These are phyloP conservation scores for Phytophthora uliginosa DNA, from an alignment of 352 stramenopile genomes.

Conservation along the genomic window DNA sequence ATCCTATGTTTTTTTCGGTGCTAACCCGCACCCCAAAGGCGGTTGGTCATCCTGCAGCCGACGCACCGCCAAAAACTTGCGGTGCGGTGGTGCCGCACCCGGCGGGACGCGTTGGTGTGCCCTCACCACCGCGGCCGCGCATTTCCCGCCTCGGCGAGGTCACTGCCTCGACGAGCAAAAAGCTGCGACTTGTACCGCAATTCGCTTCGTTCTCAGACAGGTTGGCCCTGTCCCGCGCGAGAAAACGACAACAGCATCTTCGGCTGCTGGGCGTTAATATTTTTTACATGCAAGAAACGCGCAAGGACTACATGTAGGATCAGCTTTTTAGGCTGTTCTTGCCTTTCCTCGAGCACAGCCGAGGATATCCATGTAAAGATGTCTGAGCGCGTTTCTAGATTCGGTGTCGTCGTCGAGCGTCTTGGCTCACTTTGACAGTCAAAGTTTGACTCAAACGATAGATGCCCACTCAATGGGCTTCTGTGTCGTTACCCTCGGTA, in stretches of 20 bases:
- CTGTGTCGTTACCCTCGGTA: slow-evolving; percentile 13
- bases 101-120: not conserved
- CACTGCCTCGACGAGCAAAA: slow-evolving; percentile 4
- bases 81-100: not conserved
- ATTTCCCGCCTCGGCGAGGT: not conserved
- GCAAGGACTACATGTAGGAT: slow-evolving; percentile 12
- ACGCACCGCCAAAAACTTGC: slow-evolving; percentile 17
- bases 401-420: slow-evolving; percentile 20
- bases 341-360: slow-evolving; percentile 33
- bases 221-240: not conserved
- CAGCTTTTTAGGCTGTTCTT: slow-evolving; percentile 17
- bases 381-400: slow-evolving; percentile 33
- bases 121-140: not conserved
- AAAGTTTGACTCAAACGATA: too few species aligned
- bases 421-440: not conserved
- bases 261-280: slow-evolving; percentile 14
- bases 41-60: slow-evolving; percentile 6
- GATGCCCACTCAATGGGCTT: not conserved
- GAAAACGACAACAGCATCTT: not conserved
- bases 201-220: not conserved
- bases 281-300: slow-evolving; percentile 24
- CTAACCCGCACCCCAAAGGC: not conserved
- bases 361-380: slow-evolving; percentile 43
- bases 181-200: slow-evolving; percentile 1
- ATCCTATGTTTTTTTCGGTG: not conserved